A percentile compares a stretch with the other conserved stretches of the same genome.
Evolutionary conservation across 768 basidiomycete genomes (phyloP).

Genomic region (Tylopilus plumbeoviolaceoides): DNA sequence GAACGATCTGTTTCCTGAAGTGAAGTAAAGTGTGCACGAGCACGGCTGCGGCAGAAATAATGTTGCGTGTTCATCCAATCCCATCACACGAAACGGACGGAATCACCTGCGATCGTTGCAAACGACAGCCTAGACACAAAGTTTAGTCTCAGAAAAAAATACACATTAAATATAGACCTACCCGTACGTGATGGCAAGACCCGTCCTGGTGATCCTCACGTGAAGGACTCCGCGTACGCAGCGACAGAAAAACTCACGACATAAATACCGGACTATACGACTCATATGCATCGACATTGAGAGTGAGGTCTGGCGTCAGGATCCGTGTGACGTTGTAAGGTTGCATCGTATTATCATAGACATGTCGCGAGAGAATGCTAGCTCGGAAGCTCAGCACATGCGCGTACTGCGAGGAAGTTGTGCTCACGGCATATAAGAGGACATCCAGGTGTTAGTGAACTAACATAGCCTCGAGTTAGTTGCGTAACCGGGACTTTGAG

Average conservation of each 20-base stretch:
- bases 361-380: conserved; percentile 55
- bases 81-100: not conserved
- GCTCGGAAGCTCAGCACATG: not conserved
- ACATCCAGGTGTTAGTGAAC: conserved; percentile 64
- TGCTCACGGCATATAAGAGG: conserved; percentile 55
- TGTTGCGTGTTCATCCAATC: not conserved
- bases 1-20: conserved; percentile 77
- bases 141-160: conserved; percentile 17
- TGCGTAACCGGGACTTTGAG: too few relatives aligned
- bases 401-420: not conserved
- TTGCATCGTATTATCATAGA: conserved; percentile 57
- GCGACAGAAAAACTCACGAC: conserved; percentile 30
- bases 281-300: conserved; percentile 50
- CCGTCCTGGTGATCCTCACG: conserved; percentile 11
- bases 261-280: conserved; percentile 60
- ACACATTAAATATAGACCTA: not conserved
- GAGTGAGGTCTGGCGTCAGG: conserved; percentile 46
- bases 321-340: conserved; percentile 59
- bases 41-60: conserved; percentile 14
- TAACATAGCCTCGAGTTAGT: conserved; percentile 19
- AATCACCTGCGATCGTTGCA: conserved; percentile 66
- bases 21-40: conserved; percentile 44
- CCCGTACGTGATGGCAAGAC: conserved; percentile 32
- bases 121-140: conserved; percentile 74
- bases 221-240: not conserved